Evolutionary conservation across 2,329 filamentous ascomycete genomes (phyloP), one percentile per base, ranked within the genome.

Genomic region (Botrytis galanthina): DNA sequence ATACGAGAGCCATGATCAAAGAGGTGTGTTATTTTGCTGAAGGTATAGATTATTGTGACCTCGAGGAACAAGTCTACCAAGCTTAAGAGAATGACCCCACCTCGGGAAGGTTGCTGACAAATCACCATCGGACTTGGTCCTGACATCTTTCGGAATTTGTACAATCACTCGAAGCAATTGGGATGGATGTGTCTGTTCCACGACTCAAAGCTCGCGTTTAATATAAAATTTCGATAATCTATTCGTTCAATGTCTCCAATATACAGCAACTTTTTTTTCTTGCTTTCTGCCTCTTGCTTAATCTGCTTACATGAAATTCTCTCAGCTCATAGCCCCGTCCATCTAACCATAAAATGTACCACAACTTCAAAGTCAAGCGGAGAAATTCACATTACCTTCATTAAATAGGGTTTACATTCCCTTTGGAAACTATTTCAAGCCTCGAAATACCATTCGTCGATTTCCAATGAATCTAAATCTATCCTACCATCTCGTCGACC

Each of bases 1-100:
- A 79, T 48, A 80, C 79, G 16, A 81, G 77, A 73, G 80, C 78
- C 80, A 81, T 81, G 32, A 72, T 76, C 59, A 44, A 20, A 37
- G 26, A 37, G 6, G 14, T n/a, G 14, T 39, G 59, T 42, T 64
- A 39, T 26, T 4, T 22, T n/a, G 26, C 35, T 12, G 22, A 32
- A 22, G 9, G 46, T 44, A 18, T 12, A 3, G 20, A 37, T n/a
- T 48, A 51, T 6, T 44, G 8, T 54, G 26, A 20, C 10, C 26
- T 54, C 18, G 51, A 10, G 46, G 9, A 67, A 54, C 22, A 37
- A 22, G 39, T 39, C 18, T 42, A 12, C 62, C 48, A 66, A 48
- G 26, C 64, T 67, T 46, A 29, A 29, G 16, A 29, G 8, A 5
- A 51, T 51, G 29, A 46, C 46, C 35, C 64, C 35, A 39, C 26